Percentiles rank a stretch among this genome's conserved stretches.
Evolutionary conservation across 1,139 yeast species (phyloP).

Genomic region (Komagataea norvegica): DNA sequence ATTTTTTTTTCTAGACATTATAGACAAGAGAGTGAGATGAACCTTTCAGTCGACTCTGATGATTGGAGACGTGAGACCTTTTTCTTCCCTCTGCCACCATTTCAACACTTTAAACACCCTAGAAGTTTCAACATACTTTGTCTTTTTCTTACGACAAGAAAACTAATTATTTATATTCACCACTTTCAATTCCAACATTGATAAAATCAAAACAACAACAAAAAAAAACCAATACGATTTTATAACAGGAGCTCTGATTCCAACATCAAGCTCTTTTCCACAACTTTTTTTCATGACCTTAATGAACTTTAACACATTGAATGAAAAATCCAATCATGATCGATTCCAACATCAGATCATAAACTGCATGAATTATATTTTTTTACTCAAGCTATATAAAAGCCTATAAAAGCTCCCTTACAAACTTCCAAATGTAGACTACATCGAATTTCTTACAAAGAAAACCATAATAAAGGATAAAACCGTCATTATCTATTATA

Average conservation of each 20-base stretch:
- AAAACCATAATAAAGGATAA: too few relatives aligned
- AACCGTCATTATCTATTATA: neutral
- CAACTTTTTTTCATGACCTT: slow-evolving; percentile 5
- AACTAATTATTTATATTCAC: slow-evolving; percentile 4
- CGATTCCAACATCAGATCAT: slow-evolving; percentile 14
- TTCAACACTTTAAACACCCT: too few relatives aligned
- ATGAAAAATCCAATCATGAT: slow-evolving; percentile 2
- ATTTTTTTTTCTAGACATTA: neutral
- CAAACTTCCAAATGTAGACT: too few relatives aligned
- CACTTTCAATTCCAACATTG: slow-evolving; percentile 15
- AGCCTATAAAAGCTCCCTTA: neutral
- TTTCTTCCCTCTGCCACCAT: too few relatives aligned
- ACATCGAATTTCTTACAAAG: too few relatives aligned
- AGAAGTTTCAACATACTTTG: slow-evolving; percentile 10
- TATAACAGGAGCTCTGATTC: slow-evolving; percentile 6
- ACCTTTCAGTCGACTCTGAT: neutral
- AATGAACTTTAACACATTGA: slow-evolving; percentile 1
- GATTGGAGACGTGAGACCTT: neutral
- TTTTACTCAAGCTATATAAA: neutral
- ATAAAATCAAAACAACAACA: too few relatives aligned
- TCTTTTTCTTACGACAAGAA: slow-evolving; percentile 10
- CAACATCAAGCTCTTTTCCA: slow-evolving; percentile 9
- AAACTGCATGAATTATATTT: slow-evolving; percentile 2
- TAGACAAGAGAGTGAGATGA: neutral
- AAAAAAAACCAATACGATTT: too few relatives aligned